Conservation (phyloP, 495 filamentous ascomycete genomes). For the Cladorrhinum samala region DNA sequence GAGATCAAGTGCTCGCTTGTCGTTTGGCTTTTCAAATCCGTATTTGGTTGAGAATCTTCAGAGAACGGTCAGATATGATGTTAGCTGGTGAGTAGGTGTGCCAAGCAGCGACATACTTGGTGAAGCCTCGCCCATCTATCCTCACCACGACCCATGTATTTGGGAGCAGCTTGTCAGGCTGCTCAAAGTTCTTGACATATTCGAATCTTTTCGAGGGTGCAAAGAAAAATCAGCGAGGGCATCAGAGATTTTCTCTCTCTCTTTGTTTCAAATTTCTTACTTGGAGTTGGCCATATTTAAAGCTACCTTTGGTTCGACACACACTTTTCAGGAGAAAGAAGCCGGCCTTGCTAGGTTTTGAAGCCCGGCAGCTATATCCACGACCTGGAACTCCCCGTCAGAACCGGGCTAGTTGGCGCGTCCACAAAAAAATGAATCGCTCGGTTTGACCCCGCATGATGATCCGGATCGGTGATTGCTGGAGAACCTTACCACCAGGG, state of each 20-base stretch:
- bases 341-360: neutral
- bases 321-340: neutral
- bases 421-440: no score
- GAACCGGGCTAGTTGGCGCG: no score
- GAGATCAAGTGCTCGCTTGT: constrained; percentile 75
- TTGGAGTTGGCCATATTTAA: constrained; percentile 44
- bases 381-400: no score
- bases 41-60: constrained; percentile 73
- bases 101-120: constrained; percentile 54
- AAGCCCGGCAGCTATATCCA: no score
- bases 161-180: constrained; percentile 67
- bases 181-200: constrained; percentile 88
- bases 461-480: no score
- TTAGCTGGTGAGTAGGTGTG: neutral
- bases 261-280: constrained; percentile 15
- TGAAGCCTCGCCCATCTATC: constrained; percentile 87
- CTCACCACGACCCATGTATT: constrained; percentile 93
- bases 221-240: neutral
- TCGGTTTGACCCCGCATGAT: no score
- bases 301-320: neutral
- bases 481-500: no score
- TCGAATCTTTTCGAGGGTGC: constrained; percentile 54
- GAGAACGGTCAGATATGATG: neutral
- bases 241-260: neutral
- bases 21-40: constrained; percentile 85